Conservation (phyloP, 2,329 filamentous ascomycete genomes). For the Pseudopithomyces chartarum region DNA sequence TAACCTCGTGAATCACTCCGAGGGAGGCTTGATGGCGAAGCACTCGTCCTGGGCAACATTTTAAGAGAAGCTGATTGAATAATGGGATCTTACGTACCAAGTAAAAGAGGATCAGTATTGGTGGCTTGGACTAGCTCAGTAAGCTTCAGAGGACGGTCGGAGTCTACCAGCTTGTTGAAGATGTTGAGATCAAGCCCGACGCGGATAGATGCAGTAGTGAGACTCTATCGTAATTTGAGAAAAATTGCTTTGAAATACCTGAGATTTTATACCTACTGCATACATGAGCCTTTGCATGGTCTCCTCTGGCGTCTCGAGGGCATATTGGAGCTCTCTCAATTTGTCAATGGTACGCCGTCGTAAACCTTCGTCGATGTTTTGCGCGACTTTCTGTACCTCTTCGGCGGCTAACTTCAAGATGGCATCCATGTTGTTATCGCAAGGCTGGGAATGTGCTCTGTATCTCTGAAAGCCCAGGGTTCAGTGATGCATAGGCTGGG, state of each 20-base stretch:
- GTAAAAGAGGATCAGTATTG: not conserved
- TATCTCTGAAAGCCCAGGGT: not conserved
- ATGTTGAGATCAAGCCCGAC: constrained; percentile 3
- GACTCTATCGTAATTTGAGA: not conserved
- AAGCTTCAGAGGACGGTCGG: not conserved
- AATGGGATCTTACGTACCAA: not conserved
- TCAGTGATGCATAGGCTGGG: too few species aligned
- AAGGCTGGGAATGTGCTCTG: not conserved
- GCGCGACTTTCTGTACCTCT: constrained; percentile 6
- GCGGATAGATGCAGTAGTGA: constrained; percentile 4
- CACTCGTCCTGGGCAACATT: constrained; percentile 1
- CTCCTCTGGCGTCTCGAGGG: constrained; percentile 8
- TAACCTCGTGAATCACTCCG: constrained; percentile 6
- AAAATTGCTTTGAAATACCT: not conserved
- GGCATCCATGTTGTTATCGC: constrained; percentile 1
- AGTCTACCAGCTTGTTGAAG: constrained; percentile 1
- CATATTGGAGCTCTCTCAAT: constrained; percentile 9
- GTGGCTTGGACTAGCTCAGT: not conserved
- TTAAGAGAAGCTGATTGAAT: not conserved
- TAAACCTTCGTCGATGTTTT: not conserved
- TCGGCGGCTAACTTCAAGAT: not conserved
- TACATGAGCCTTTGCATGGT: constrained; percentile 10
- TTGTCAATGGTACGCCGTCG: constrained; percentile 1
- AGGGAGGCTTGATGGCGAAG: constrained; percentile 9
- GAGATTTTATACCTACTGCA: not conserved